Conservation (phyloP, 768 basidiomycete genomes). For the Megacollybia marginata region DNA sequence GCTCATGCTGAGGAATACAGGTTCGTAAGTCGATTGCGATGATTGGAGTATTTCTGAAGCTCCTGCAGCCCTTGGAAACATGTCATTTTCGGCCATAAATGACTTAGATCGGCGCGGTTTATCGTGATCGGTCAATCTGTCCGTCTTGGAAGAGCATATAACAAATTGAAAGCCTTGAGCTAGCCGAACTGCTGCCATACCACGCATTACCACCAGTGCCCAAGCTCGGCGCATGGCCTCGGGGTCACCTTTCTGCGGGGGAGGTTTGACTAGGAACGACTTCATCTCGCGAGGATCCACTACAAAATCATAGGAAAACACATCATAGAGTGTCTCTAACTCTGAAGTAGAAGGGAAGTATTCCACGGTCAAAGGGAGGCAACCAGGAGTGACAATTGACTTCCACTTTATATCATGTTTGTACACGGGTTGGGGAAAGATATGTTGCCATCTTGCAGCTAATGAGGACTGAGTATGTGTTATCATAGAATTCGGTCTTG, state of each 20-base stretch:
- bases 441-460: slow-evolving; percentile 88
- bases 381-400: slow-evolving; percentile 76
- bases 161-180: slow-evolving; percentile 96
- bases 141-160: slow-evolving; percentile 35
- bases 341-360: slow-evolving; percentile 75
- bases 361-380: slow-evolving; percentile 86
- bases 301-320: slow-evolving; percentile 85
- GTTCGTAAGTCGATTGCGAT: slow-evolving; percentile 38
- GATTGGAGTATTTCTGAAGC: slow-evolving; percentile 58
- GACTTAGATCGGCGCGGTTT: slow-evolving; percentile 44
- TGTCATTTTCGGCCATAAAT: slow-evolving; percentile 47
- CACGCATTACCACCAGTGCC: slow-evolving; percentile 80
- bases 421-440: slow-evolving; percentile 62
- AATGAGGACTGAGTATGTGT: slow-evolving; percentile 62
- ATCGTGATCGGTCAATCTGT: slow-evolving; percentile 22
- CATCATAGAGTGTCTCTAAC: slow-evolving; percentile 68
- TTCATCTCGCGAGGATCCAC: slow-evolving; percentile 79
- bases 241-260: slow-evolving; percentile 33
- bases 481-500: slow-evolving; percentile 48
- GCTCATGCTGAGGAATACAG: slow-evolving; percentile 89
- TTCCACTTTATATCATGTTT: slow-evolving; percentile 93
- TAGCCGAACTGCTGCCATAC: slow-evolving; percentile 88
- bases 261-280: slow-evolving; percentile 78
- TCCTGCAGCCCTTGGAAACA: slow-evolving; percentile 48
- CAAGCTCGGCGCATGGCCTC: slow-evolving; percentile 62